Evolutionary conservation across 2,329 filamentous ascomycete genomes (phyloP), one percentile per base, ranked within the genome.

Genomic region (Hypoxylon sp.): DNA sequence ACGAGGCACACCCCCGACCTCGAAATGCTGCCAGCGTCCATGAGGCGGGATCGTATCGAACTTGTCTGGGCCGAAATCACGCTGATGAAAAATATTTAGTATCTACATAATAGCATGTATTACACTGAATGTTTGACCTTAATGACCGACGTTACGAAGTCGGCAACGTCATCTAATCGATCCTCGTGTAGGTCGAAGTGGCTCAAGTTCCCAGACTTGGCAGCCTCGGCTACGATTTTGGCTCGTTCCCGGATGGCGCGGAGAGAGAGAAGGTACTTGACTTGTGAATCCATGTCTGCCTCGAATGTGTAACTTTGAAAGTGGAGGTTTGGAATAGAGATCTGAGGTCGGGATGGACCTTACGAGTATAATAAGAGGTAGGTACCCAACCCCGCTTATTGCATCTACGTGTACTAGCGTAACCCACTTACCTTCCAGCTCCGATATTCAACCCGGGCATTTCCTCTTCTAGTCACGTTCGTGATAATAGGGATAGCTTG

Each of bases 21-120:
- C 89, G 76, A 95, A 95, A 77, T 95, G 92, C 80, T 95, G 92
- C 84, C 93, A 93, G 64, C 92, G 86, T 61, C 93, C 91, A 79
- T 98, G 94, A n/a, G 92, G 88, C 17, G 95, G 95, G 58, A 98
- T 98, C 53, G 75, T 79, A 23, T 79, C 81, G 73, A 86, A 88
- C 0, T 85, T 85, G 5, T 85, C 83, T 58, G 63, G 63, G 25
- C 86, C 85, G 70, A 86, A 87, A 74, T 88, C 86, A 73, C 86
- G 79, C 85, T 87, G 11, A 55, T n/a, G n/a, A 17, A 50, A 23
- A 30, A 50, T 23, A 11, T 25, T 58, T 7, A 41, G 51, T 28
- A 4, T n/a, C 6, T 30, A 30, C 9, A 5, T n/a, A 23, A 28
- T 49, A 32, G 14, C 5, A 1, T 21, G 14, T 14, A 19, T 6